Evolutionary conservation across 331 rosid species (phyloP).

Genomic region (Saraca asoca): DNA sequence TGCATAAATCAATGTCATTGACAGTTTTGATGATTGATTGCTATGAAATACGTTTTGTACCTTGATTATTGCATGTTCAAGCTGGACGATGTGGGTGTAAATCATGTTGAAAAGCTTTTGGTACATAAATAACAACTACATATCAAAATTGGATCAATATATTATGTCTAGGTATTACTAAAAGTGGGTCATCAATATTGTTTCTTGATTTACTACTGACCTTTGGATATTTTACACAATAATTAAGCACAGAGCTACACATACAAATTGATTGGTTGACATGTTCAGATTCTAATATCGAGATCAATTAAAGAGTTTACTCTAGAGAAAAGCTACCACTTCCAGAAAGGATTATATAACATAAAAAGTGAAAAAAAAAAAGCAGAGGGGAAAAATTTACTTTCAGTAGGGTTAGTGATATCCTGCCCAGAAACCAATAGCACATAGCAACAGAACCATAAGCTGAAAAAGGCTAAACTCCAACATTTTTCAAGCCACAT

Average conservation of each 20-base stretch:
- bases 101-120: neutral
- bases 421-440: constrained; percentile 36
- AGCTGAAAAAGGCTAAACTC: constrained; percentile 36
- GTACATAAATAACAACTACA: neutral
- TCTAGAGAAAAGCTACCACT: constrained; percentile 11
- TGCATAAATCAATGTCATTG: neutral
- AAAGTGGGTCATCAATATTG: neutral
- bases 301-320: constrained; percentile 13
- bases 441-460: constrained; percentile 56
- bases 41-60: neutral
- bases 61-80: neutral
- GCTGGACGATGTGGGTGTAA: neutral
- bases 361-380: neutral
- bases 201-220: neutral
- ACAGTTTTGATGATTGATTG: neutral
- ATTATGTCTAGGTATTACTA: constrained; percentile 12
- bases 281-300: neutral
- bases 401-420: constrained; percentile 52
- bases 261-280: constrained; percentile 1
- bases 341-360: constrained; percentile 6
- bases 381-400: constrained; percentile 35
- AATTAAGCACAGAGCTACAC: neutral
- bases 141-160: neutral
- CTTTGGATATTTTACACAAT: neutral
- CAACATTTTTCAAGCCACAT: constrained; percentile 54